Evolutionary conservation across 164 flowering plant genomes (phyloP).

Genomic region (Magnolia sinica): DNA sequence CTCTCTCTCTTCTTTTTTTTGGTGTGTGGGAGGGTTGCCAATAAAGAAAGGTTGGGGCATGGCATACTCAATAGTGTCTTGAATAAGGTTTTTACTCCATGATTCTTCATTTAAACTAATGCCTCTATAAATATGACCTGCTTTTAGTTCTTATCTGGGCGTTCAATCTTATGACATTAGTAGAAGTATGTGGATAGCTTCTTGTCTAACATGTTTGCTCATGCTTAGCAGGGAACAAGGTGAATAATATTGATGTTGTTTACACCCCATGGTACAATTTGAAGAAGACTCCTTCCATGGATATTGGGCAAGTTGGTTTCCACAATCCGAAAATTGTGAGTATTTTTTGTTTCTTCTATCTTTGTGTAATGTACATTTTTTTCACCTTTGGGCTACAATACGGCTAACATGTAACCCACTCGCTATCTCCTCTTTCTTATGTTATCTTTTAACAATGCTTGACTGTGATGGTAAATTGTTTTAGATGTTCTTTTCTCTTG

Average conservation of each 20-base stretch:
- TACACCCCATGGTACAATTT: conserved; percentile 94
- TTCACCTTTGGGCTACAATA: background rate
- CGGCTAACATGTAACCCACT: background rate
- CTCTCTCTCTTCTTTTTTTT: too few relatives aligned
- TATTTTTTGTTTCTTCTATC: background rate
- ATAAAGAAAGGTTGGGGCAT: too few relatives aligned
- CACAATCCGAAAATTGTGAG: conserved; percentile 80
- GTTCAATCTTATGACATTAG: background rate
- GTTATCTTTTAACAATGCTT: too few relatives aligned
- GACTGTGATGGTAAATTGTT: background rate
- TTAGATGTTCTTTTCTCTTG: background rate
- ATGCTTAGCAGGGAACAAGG: conserved; percentile 74
- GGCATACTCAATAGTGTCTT: too few relatives aligned
- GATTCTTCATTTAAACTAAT: background rate
- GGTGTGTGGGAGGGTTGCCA: too few relatives aligned
- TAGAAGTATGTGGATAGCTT: background rate
- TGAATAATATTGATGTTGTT: conserved; percentile 92
- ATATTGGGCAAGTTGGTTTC: conserved; percentile 99
- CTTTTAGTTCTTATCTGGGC: background rate
- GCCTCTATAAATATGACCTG: background rate
- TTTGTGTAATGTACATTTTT: background rate
- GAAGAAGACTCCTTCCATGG: conserved; percentile 97
- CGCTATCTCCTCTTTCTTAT: background rate
- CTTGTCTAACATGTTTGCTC: background rate
- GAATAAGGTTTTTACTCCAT: background rate